Base-by-base conservation (phyloP, 148 eudicot species). In the Vaccinium darrowii region DNA sequence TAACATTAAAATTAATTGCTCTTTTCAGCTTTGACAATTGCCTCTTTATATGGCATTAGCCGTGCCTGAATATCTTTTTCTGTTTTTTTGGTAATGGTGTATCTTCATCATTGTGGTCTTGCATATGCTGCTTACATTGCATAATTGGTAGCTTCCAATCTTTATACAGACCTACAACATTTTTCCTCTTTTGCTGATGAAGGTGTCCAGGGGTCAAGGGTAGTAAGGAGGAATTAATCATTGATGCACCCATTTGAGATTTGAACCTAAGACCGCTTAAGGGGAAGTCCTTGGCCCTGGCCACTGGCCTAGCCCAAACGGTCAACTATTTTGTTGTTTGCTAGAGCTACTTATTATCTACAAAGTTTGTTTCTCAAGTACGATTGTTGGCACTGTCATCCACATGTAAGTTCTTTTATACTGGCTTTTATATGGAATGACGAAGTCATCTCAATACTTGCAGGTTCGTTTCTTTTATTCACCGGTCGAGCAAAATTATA, bases 391-490 rank as follows among this genome's bases (percentile, higher is more conserved):
- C 67, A 51, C 13, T 82, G 60, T 76, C 82, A 13, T 33, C 21
- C 62, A 27, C 27, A 25, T 72, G 15, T 51, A 30, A 23, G 54
- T 18, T 81, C 8, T n/a, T 81, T 74, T 47, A 25, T 74, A 60
- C 25, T 49, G 81, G n/a, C 62, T 52, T 72, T 15, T 36, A 12
- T 36, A 25, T 15, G 47, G 58, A 4, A 72, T 82, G 47, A 81
- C 23, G 2, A 33, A 11, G 54, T 84, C 56, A 4, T 50, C 47
- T 82, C 67, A 36, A 47, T 83, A 49, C 30, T 85, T 69, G 84
- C 88, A 92, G 95, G 95, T 92, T 86, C 91, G 93, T 5, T 92
- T 92, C 84, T 92, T 89, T 86, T 92, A 92, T 85, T 92, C 95
- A 79, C 39, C 39, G 39, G 39, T 36, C 39, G 39, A 36, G 39